phyloP scores from a whole-genome alignment of 768 basidiomycete species.

The Suillus spraguei region DNA sequence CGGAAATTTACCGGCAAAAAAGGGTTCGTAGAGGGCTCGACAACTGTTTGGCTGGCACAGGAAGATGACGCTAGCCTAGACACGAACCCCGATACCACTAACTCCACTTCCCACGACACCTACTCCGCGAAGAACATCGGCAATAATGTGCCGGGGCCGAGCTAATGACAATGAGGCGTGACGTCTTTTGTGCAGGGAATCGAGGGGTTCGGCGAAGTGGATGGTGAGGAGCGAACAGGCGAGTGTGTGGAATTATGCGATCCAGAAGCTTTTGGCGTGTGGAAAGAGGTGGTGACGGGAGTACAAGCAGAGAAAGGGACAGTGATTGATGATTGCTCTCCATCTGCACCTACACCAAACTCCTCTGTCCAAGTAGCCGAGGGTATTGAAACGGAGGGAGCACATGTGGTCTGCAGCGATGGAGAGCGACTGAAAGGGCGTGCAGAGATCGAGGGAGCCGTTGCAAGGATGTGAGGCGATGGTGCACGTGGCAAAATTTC shows the following conservation, averaged over 20 bases:
- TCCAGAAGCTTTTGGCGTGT: constrained; percentile 15
- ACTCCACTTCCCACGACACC: constrained; percentile 32
- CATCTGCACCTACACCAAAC: background rate
- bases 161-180: constrained; percentile 17
- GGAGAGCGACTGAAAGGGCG: constrained; percentile 15
- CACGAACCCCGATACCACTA: constrained; percentile 8
- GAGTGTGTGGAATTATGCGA: constrained; percentile 10
- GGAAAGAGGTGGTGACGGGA: constrained; percentile 10
- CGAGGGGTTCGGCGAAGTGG: constrained; percentile 15
- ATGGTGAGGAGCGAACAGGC: constrained; percentile 13
- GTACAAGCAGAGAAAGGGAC: background rate
- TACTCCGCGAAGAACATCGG: constrained; percentile 47
- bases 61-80: background rate
- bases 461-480: constrained; percentile 27
- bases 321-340: background rate
- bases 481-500: constrained; percentile 19
- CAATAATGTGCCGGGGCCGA: constrained; percentile 27
- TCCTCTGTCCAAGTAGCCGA: background rate
- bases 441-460: constrained; percentile 26
- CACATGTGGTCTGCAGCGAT: constrained; percentile 14
- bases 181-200: constrained; percentile 16
- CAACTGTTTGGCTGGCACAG: background rate
- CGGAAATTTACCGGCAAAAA: constrained; percentile 1
- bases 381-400: constrained; percentile 9
- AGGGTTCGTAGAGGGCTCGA: background rate